These are phyloP conservation scores for Teunomyces cretensis DNA, from an alignment of 805 yeast genomes.

Conservation along the genomic window DNA sequence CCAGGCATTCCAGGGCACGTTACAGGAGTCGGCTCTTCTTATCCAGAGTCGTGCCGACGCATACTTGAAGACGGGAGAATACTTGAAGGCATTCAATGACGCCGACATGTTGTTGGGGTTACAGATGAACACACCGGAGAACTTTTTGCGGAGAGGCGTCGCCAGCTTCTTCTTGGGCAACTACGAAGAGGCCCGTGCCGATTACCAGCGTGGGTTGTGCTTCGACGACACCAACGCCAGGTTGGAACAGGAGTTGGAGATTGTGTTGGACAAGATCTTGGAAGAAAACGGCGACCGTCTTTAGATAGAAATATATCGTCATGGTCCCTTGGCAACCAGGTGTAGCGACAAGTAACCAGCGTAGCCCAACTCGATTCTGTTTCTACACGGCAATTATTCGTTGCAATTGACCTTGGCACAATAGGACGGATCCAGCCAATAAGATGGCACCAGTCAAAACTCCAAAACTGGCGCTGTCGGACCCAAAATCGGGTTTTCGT, in stretches of 20 bases:
- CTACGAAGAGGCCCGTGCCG: slow-evolving; percentile 59
- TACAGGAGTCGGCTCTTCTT: slow-evolving; percentile 66
- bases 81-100: slow-evolving; percentile 63
- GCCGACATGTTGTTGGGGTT: slow-evolving; percentile 63
- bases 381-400: too few relatives aligned
- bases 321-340: too few relatives aligned
- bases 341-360: too few relatives aligned
- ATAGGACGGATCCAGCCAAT: too few relatives aligned
- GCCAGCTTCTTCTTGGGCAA: slow-evolving; percentile 62
- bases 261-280: slow-evolving; percentile 47
- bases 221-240: slow-evolving; percentile 55
- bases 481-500: too few relatives aligned
- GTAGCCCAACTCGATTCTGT: too few relatives aligned
- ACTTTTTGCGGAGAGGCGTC: slow-evolving; percentile 70
- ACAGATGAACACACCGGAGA: slow-evolving; percentile 62
- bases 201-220: slow-evolving; percentile 72
- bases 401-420: too few relatives aligned
- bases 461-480: too few relatives aligned
- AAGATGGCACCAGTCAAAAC: too few relatives aligned
- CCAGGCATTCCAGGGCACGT: slow-evolving; percentile 70
- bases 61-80: slow-evolving; percentile 52
- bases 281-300: slow-evolving; percentile 58
- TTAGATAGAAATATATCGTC: not conserved
- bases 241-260: slow-evolving; percentile 47
- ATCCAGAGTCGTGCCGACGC: slow-evolving; percentile 74